Conservation (phyloP, 2,329 filamentous ascomycete genomes). For the Penicillium hordei region DNA sequence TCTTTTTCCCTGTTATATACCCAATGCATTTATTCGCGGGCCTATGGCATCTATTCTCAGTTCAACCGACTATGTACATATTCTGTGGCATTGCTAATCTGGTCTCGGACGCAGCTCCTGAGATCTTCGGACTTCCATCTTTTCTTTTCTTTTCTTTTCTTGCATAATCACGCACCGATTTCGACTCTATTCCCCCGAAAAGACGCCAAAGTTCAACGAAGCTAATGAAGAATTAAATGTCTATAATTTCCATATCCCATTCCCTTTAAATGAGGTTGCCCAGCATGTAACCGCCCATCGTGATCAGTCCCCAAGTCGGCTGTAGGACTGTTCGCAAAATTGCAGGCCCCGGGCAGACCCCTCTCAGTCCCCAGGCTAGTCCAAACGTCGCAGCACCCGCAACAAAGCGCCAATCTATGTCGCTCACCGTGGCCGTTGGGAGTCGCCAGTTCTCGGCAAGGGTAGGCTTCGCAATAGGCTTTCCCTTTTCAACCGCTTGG, state of each 20-base stretch:
- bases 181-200: neutral
- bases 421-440: constrained; percentile 46
- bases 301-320: constrained; percentile 49
- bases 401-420: constrained; percentile 52
- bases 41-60: neutral
- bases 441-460: constrained; percentile 46
- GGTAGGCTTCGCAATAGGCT: constrained; percentile 36
- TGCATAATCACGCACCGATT: neutral
- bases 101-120: neutral
- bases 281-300: constrained; percentile 50
- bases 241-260: neutral
- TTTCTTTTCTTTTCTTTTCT: neutral
- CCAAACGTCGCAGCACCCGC: constrained; percentile 51
- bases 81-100: constrained; percentile 4
- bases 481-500: constrained; percentile 25
- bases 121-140: neutral
- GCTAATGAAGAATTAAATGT: neutral
- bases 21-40: constrained; percentile 7
- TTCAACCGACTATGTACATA: neutral
- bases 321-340: constrained; percentile 49
- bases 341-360: constrained; percentile 55
- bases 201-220: neutral
- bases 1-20: constrained; percentile 10
- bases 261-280: constrained; percentile 37
- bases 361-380: constrained; percentile 52